A percentile compares a stretch with the other conserved stretches of the same genome.
phyloP scores from a whole-genome alignment of 148 eudicot genomes.

The Talinum fruticosum region DNA sequence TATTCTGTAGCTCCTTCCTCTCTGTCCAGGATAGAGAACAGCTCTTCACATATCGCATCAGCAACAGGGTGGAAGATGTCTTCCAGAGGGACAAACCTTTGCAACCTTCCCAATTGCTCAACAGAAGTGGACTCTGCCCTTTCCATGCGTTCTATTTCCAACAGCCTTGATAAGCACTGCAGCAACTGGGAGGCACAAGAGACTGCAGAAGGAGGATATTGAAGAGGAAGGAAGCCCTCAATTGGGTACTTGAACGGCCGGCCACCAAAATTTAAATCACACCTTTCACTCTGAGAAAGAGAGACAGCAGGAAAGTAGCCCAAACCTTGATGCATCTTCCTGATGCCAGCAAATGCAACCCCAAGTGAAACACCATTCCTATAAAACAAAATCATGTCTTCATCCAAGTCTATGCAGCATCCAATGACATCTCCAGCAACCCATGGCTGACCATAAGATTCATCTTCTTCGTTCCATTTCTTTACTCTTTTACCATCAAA shows the following conservation, averaged over 20 bases:
- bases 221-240: conserved; percentile 72
- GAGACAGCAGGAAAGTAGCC: conserved; percentile 93
- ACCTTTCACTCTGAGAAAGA: conserved; percentile 87
- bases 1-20: conserved; percentile 56
- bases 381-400: conserved; percentile 57
- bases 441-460: conserved; percentile 83
- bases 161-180: conserved; percentile 64
- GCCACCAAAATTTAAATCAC: conserved; percentile 87
- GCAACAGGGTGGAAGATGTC: conserved; percentile 71
- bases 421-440: conserved; percentile 95
- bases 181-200: conserved; percentile 48
- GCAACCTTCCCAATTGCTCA: conserved; percentile 75
- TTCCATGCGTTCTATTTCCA: conserved; percentile 61
- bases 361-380: conserved; percentile 87
- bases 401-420: conserved; percentile 84
- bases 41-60: conserved; percentile 65
- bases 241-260: conserved; percentile 79
- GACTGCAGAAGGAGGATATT: conserved; percentile 50
- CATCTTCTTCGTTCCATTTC: conserved; percentile 82
- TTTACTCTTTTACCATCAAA: conserved; percentile 85
- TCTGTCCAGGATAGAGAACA: conserved; percentile 48
- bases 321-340: conserved; percentile 73
- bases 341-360: conserved; percentile 71
- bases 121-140: conserved; percentile 54
- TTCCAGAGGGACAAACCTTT: conserved; percentile 76